Percentiles rank a stretch among this genome's conserved stretches.
phyloP scores from a whole-genome alignment of 371 early-diverging fungal genomes.

The Zancudomyces culisetae region DNA sequence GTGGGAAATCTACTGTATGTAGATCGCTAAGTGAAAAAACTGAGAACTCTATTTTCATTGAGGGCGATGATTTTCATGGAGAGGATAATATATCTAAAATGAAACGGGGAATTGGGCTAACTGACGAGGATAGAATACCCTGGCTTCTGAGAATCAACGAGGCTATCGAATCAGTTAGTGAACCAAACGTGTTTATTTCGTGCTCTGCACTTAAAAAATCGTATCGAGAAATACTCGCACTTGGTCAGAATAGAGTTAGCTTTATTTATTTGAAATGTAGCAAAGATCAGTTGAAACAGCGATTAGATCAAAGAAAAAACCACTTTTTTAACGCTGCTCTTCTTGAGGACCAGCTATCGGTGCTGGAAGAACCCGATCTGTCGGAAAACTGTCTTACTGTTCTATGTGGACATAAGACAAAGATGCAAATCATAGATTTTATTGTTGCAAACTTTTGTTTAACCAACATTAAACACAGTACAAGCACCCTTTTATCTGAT shows the following conservation, averaged over 20 bases:
- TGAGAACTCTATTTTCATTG: conserved; percentile 27
- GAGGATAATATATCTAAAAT: conserved; percentile 35
- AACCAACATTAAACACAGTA: too few relatives aligned
- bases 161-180: conserved; percentile 1
- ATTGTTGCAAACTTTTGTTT: too few relatives aligned
- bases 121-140: conserved; percentile 45
- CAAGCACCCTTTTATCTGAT: too few relatives aligned
- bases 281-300: conserved; percentile 22
- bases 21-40: conserved; percentile 23
- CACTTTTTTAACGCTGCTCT: conserved; percentile 36
- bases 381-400: background rate
- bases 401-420: too few relatives aligned
- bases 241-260: conserved; percentile 10
- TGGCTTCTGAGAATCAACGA: conserved; percentile 27
- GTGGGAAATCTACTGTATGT: conserved; percentile 41
- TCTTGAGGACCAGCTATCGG: conserved; percentile 35
- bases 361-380: conserved; percentile 35
- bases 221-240: conserved; percentile 27
- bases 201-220: conserved; percentile 40
- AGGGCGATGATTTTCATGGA: conserved; percentile 42
- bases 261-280: conserved; percentile 40
- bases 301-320: conserved; percentile 26
- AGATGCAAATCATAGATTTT: too few relatives aligned
- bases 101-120: conserved; percentile 31
- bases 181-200: conserved; percentile 25